phyloP scores from a whole-genome alignment of 2,329 filamentous ascomycete genomes.

The Mycogone perniciosa region DNA sequence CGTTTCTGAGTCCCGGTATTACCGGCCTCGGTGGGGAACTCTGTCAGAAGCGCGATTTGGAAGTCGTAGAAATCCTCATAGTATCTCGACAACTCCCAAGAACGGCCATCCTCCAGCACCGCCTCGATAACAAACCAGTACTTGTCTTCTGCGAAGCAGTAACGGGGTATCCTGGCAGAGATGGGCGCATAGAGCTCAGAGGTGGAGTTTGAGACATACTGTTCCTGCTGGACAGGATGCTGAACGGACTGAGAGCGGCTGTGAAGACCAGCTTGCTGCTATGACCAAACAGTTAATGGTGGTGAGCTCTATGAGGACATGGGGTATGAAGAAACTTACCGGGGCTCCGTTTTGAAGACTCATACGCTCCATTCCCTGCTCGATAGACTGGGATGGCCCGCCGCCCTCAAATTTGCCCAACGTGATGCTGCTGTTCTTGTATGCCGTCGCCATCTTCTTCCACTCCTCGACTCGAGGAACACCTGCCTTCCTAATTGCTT shows the following conservation, averaged over 20 bases:
- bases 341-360: constrained; percentile 47
- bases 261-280: constrained; percentile 18
- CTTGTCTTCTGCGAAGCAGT: constrained; percentile 94
- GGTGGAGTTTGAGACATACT: constrained; percentile 33
- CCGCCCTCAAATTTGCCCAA: constrained; percentile 78
- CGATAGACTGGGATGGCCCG: constrained; percentile 44
- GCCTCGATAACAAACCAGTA: constrained; percentile 92
- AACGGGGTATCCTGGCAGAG: constrained; percentile 79
- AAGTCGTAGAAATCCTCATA: constrained; percentile 99
- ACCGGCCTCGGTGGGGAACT: constrained; percentile 87
- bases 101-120: constrained; percentile 78
- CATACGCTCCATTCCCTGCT: constrained; percentile 70
- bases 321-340: constrained; percentile 18
- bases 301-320: neutral
- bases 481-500: constrained; percentile 79
- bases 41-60: constrained; percentile 88
- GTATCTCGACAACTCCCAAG: constrained; percentile 89
- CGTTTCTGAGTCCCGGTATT: constrained; percentile 74
- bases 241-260: constrained; percentile 29
- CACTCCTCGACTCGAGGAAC: constrained; percentile 96
- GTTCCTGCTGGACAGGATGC: constrained; percentile 32
- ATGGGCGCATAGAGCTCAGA: constrained; percentile 67
- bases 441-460: constrained; percentile 99
- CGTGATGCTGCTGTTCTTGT: constrained; percentile 98
- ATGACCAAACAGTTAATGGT: neutral